These are phyloP conservation scores for Westerdykella aurantiaca DNA, from an alignment of 2,329 filamentous ascomycete genomes.

Conservation along the genomic window DNA sequence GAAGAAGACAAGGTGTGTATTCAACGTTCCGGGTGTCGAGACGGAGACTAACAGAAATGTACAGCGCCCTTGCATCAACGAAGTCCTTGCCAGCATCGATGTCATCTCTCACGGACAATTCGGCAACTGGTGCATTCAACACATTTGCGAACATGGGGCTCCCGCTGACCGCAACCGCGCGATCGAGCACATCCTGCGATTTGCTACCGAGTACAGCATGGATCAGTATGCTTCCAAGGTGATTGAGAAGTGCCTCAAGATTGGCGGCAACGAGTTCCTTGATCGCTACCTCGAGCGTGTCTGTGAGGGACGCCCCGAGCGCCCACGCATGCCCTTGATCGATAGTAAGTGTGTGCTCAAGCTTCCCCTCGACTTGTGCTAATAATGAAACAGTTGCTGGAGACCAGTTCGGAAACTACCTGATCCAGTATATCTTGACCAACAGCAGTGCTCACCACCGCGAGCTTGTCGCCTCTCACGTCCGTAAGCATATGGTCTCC, in stretches of 20 bases:
- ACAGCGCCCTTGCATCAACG: slow-evolving; percentile 91
- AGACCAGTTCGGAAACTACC: slow-evolving; percentile 97
- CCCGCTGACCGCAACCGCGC: slow-evolving; percentile 87
- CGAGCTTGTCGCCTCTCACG: slow-evolving; percentile 87
- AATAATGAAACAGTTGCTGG: slow-evolving; percentile 61
- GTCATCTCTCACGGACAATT: slow-evolving; percentile 96
- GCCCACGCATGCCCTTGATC: slow-evolving; percentile 92
- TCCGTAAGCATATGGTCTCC: slow-evolving; percentile 98
- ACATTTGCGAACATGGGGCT: slow-evolving; percentile 94
- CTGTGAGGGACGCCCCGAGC: slow-evolving; percentile 82
- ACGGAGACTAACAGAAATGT: not conserved
- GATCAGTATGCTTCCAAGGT: slow-evolving; percentile 99
- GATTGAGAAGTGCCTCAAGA: slow-evolving; percentile 98
- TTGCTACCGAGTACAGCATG: slow-evolving; percentile 94
- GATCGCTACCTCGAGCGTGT: slow-evolving; percentile 89
- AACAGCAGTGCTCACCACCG: slow-evolving; percentile 82
- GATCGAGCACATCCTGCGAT: slow-evolving; percentile 90
- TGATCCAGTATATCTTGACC: slow-evolving; percentile 94
- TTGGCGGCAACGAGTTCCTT: slow-evolving; percentile 84
- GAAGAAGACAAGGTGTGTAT: slow-evolving; percentile 87
- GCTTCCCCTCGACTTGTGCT: slow-evolving; percentile 7
- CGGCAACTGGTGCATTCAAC: slow-evolving; percentile 99
- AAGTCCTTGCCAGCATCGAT: slow-evolving; percentile 91
- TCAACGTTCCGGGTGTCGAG: not conserved
- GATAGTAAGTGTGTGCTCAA: slow-evolving; percentile 56